phyloP scores from a whole-genome alignment of 2,329 filamentous ascomycete species.

The Neonectria punicea region DNA sequence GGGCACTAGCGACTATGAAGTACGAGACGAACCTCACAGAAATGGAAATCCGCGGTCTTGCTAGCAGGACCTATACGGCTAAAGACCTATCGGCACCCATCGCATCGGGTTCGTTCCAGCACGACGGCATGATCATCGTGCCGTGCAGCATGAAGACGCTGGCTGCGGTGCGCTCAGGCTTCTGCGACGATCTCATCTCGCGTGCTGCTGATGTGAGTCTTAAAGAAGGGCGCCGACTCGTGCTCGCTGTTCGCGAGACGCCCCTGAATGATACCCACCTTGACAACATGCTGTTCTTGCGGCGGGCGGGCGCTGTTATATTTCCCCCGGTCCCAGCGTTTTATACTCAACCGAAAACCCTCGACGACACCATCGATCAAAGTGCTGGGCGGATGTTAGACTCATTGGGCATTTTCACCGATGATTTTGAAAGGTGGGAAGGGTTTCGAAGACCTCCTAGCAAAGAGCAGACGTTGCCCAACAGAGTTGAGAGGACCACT shows the following conservation, averaged over 20 bases:
- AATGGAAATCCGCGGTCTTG: conserved; percentile 52
- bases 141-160: conserved; percentile 24
- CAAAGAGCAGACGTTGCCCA: too few species aligned
- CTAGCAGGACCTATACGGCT: conserved; percentile 51
- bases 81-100: conserved; percentile 58
- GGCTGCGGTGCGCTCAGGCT: conserved; percentile 16
- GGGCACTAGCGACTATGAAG: conserved; percentile 59
- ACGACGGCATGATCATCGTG: conserved; percentile 27
- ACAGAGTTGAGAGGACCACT: too few species aligned
- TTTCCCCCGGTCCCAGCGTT: conserved; percentile 26
- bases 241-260: conserved; percentile 1
- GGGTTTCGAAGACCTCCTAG: too few species aligned
- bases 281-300: conserved; percentile 24
- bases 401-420: conserved; percentile 11
- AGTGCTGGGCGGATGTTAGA: conserved; percentile 27
- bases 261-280: conserved; percentile 25
- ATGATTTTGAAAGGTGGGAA: conserved; percentile 6
- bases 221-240: conserved; percentile 18
- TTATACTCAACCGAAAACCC: conserved; percentile 12
- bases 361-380: conserved; percentile 25
- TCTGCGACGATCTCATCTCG: conserved; percentile 13
- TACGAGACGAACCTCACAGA: too few species aligned
- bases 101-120: conserved; percentile 42
- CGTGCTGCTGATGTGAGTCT: conserved; percentile 22
- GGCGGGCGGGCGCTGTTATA: conserved; percentile 18